Evolutionary conservation across 345 rosid species (phyloP).

Genomic region (Isatis tinctoria): DNA sequence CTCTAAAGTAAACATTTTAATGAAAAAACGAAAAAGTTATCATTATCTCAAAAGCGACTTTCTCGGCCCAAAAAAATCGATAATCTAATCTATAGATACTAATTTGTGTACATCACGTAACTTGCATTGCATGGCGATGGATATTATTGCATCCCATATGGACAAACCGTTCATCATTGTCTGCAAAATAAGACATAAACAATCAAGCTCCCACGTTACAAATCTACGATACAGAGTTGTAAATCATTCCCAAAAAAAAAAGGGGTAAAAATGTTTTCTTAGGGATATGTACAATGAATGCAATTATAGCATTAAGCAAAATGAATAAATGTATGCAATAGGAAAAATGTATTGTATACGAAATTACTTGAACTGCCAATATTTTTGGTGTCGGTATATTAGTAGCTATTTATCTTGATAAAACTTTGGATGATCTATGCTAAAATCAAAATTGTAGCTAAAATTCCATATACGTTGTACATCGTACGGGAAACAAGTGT

Average conservation of each 20-base stretch:
- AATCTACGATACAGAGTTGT: background rate
- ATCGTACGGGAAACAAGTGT: background rate
- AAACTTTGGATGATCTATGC: background rate
- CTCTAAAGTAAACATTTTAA: background rate
- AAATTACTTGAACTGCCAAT: background rate
- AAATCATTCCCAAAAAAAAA: background rate
- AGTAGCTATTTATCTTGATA: too few relatives aligned
- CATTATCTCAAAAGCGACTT: background rate
- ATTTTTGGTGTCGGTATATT: background rate
- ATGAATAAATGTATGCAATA: background rate
- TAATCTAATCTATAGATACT: background rate
- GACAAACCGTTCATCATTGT: conserved; percentile 22
- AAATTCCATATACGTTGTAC: background rate
- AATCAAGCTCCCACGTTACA: conserved; percentile 29
- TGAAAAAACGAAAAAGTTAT: background rate
- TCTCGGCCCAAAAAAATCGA: background rate
- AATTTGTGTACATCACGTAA: conserved; percentile 18
- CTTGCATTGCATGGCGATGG: conserved; percentile 32
- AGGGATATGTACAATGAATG: background rate
- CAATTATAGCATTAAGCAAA: background rate
- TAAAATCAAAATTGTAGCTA: too few relatives aligned
- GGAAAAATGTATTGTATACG: background rate
- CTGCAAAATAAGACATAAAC: conserved; percentile 16
- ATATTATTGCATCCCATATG: conserved; percentile 29
- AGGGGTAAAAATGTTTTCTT: conserved; percentile 1